These are phyloP conservation scores for Chaetomiaceae sp. DNA, from an alignment of 2,329 filamentous ascomycete genomes.

Conservation along the genomic window DNA sequence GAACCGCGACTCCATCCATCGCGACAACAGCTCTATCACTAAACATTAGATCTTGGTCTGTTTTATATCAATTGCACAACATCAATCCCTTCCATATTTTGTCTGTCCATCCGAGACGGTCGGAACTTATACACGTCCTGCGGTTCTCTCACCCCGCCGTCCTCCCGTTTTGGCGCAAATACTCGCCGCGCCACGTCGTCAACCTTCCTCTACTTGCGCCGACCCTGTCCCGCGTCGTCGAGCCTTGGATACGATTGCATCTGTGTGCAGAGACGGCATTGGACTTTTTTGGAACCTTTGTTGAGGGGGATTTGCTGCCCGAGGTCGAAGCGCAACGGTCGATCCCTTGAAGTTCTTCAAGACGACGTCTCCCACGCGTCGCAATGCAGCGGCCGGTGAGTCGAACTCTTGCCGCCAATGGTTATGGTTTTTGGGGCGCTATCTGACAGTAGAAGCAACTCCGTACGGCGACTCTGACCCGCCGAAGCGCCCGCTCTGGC, in stretches of 20 bases:
- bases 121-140: not conserved
- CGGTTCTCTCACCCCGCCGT: no score
- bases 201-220: no score
- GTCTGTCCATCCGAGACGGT: not conserved
- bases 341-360: no score
- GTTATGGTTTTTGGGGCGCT: not conserved
- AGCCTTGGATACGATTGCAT: no score
- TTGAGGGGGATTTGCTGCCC: not conserved
- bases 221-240: no score
- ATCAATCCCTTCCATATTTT: not conserved
- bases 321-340: not conserved
- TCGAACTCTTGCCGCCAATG: not conserved
- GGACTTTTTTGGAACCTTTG: not conserved
- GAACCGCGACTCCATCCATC: no score
- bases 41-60: no score
- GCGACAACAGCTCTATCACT: no score
- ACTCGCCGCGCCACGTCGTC: no score
- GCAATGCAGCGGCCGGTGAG: conserved; percentile 18
- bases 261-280: no score
- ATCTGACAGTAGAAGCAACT: conserved; percentile 18
- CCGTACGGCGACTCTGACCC: conserved; percentile 39
- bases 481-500: conserved; percentile 52
- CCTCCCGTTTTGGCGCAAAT: no score
- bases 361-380: not conserved
- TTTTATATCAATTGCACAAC: not conserved